Evolutionary conservation across 345 rosid species (phyloP), one percentile per base, ranked within the genome.

Genomic region (Nephelium lappaceum): DNA sequence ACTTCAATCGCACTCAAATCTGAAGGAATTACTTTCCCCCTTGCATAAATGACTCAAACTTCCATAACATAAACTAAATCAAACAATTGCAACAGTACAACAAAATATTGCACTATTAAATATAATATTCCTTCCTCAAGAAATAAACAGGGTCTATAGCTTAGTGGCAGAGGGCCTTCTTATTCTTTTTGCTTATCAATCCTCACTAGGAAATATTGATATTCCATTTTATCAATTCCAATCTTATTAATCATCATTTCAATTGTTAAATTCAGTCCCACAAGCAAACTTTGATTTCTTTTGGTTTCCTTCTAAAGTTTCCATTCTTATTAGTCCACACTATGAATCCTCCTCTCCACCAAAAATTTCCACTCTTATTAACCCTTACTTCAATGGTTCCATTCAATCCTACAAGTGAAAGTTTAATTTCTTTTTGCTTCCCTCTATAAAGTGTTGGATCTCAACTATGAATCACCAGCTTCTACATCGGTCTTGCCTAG

Each of bases 121-220:
- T 16, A 53, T 53, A 53, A 14, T 0, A 11, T 53, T 5, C 6
- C 21, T 15, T 53, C 58, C 21, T 5, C 18, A 15, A 53, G 18
- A 16, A 0, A 53, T 16, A 53, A 16, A 0, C 58, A 5, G 93
- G 89, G 91, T 88, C 89, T 87, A 84, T 92, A 87, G 93, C 91
- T 93, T 91, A 89, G 94, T 88, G 92, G 94, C 90, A 88, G 94
- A 92, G 92, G 36, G 3, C 36, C 36, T 31, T 31, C 36, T 31
- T 31, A 31, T 31, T 31, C 36, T 31, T 31, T 31, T 31, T 31
- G 36, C 36, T 31, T 31, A 31, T 31, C 36, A 31, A 31, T 31
- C 36, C 36, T 31, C 36, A 31, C 36, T 31, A 31, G 36, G 36
- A 31, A 31, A 31, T 31, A 31, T 2, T 31, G 36, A 31, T 31